Percentiles rank a stretch among this genome's conserved stretches.
Conservation (phyloP, 257 asterid genomes). For the Ocimum tenuiflorum region DNA sequence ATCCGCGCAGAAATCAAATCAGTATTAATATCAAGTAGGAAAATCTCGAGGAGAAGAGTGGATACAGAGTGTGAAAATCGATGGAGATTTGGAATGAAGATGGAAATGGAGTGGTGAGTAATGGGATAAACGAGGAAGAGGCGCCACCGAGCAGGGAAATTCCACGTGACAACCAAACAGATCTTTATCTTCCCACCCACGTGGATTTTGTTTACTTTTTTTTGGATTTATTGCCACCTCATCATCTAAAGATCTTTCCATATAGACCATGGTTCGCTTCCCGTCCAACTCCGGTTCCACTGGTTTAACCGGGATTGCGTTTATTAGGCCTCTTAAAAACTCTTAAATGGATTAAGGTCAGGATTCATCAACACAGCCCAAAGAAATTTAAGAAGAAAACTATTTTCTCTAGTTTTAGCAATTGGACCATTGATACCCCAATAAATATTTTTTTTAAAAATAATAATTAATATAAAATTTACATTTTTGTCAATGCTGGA, state of each 20-base stretch:
- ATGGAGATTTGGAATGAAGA: constrained; percentile 21
- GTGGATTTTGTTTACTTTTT: constrained; percentile 10
- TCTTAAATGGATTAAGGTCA: no score
- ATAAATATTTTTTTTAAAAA: no score
- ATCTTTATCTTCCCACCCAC: constrained; percentile 10
- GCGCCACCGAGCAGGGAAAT: constrained; percentile 38
- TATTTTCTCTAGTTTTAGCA: no score
- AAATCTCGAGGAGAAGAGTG: background rate
- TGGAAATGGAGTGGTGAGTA: constrained; percentile 17
- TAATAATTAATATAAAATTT: no score
- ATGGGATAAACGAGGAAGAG: constrained; percentile 37
- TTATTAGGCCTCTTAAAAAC: no score
- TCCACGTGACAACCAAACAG: constrained; percentile 32
- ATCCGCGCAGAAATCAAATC: background rate
- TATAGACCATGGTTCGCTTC: background rate
- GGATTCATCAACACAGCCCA: no score
- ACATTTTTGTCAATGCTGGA: no score
- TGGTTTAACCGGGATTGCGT: background rate
- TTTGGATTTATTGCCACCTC: constrained; percentile 25
- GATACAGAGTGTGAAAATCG: constrained; percentile 15
- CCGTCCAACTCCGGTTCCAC: background rate
- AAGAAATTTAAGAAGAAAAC: no score
- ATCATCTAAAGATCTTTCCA: constrained; percentile 5
- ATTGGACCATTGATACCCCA: no score
- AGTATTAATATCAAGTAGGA: no score